Conservation (phyloP, 257 asterid species). For the Salvia hispanica region DNA sequence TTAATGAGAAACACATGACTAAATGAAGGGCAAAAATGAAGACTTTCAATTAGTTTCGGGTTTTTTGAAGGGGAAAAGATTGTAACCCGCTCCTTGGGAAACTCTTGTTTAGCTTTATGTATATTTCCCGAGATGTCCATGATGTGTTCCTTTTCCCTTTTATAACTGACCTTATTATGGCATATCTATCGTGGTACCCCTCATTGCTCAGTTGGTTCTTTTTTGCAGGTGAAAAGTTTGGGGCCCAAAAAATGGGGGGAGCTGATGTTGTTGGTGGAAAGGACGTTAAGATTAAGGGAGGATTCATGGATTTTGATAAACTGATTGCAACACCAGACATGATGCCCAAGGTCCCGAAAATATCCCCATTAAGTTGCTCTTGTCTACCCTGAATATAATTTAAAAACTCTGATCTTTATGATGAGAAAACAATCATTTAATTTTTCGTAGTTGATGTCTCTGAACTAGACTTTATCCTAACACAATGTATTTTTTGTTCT, state of each 20-base stretch:
- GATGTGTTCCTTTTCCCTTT: background rate
- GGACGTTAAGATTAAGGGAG: conserved; percentile 90
- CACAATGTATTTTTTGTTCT: background rate
- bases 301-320: conserved; percentile 94
- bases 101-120: too few relatives aligned
- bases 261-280: conserved; percentile 98
- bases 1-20: too few relatives aligned
- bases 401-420: too few relatives aligned
- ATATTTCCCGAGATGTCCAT: too few relatives aligned
- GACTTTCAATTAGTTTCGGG: too few relatives aligned
- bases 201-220: conserved; percentile 36
- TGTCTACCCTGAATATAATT: background rate
- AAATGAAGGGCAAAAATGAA: background rate
- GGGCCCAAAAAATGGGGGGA: conserved; percentile 98
- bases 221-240: conserved; percentile 85
- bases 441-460: conserved; percentile 4
- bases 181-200: conserved; percentile 19
- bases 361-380: conserved; percentile 9
- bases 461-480: background rate
- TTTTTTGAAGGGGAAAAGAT: too few relatives aligned
- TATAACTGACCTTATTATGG: background rate
- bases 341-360: conserved; percentile 86
- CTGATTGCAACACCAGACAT: conserved; percentile 97
- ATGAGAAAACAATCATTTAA: too few relatives aligned
- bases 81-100: too few relatives aligned